Conservation (phyloP, 73 alveolate genomes). For the Tetrahymena elliotti region DNA sequence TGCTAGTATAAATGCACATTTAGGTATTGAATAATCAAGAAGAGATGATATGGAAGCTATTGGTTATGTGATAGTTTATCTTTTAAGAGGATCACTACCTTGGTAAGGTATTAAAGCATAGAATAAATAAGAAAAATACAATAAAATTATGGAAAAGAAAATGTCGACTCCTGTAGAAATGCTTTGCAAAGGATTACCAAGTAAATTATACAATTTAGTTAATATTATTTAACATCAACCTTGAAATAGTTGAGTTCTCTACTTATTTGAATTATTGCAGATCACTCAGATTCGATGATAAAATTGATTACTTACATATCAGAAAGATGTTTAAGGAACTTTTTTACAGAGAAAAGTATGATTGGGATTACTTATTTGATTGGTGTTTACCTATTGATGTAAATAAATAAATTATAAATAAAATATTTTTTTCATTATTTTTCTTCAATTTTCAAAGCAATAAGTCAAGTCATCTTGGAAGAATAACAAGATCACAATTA, state of each 20-base stretch:
- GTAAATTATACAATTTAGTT: background rate
- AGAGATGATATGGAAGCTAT: constrained; percentile 76
- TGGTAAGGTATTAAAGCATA: constrained; percentile 58
- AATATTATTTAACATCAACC: background rate
- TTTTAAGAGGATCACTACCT: constrained; percentile 62
- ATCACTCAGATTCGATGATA: constrained; percentile 55
- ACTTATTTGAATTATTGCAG: constrained; percentile 48
- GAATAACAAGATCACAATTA: background rate
- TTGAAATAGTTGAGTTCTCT: constrained; percentile 45
- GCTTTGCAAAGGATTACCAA: constrained; percentile 59
- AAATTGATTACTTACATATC: constrained; percentile 56
- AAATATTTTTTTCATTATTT: background rate
- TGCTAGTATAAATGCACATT: constrained; percentile 62
- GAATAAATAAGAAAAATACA: constrained; percentile 44
- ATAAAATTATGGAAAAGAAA: constrained; percentile 48
- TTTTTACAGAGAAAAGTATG: constrained; percentile 42
- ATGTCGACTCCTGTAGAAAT: constrained; percentile 50
- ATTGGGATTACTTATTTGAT: constrained; percentile 49
- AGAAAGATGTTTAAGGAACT: constrained; percentile 39
- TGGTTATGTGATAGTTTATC: constrained; percentile 52
- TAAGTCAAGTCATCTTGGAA: background rate
- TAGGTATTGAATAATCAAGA: constrained; percentile 55
- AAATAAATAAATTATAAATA: background rate
- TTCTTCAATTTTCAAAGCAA: background rate
- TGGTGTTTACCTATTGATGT: constrained; percentile 31